Evolutionary conservation across 179 eudicot species (phyloP).

Genomic region (Dionaea muscipula): DNA sequence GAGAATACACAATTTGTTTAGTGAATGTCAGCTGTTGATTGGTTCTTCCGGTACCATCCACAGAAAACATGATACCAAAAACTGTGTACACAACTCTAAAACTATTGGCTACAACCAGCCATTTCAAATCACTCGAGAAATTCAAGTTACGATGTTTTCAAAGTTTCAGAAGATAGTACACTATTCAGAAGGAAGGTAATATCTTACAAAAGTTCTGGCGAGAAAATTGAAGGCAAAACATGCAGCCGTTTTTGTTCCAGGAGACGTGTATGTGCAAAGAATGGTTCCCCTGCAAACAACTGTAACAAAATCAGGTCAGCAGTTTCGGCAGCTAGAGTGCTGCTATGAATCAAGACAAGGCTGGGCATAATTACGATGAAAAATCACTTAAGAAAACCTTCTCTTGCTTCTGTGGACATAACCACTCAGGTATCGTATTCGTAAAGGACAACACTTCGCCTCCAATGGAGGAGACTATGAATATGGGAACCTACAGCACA

Average conservation of each 20-base stretch:
- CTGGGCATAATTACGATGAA: not conserved
- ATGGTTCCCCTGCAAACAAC: slow-evolving; percentile 67
- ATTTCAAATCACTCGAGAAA: no score
- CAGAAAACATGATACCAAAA: no score
- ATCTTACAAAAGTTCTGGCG: slow-evolving; percentile 55
- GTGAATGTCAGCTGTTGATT: no score
- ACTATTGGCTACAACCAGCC: no score
- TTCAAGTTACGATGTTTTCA: no score
- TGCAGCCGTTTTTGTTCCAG: slow-evolving; percentile 60
- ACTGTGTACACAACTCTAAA: no score
- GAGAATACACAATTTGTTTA: no score
- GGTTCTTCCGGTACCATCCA: no score
- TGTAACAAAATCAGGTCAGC: slow-evolving; percentile 22
- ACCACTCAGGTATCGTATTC: slow-evolving; percentile 79
- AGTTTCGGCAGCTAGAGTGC: slow-evolving; percentile 1
- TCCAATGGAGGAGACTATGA: slow-evolving; percentile 63
- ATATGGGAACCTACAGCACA: slow-evolving; percentile 57
- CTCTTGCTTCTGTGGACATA: slow-evolving; percentile 61
- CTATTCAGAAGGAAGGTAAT: not conserved
- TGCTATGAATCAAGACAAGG: slow-evolving; percentile 1
- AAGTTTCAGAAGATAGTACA: no score
- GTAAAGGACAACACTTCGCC: slow-evolving; percentile 61
- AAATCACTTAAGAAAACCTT: slow-evolving; percentile 26
- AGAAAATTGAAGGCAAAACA: slow-evolving; percentile 42
- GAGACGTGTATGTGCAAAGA: slow-evolving; percentile 67